Conservation (phyloP, 768 basidiomycete species). For the Amanita jacksonii region DNA sequence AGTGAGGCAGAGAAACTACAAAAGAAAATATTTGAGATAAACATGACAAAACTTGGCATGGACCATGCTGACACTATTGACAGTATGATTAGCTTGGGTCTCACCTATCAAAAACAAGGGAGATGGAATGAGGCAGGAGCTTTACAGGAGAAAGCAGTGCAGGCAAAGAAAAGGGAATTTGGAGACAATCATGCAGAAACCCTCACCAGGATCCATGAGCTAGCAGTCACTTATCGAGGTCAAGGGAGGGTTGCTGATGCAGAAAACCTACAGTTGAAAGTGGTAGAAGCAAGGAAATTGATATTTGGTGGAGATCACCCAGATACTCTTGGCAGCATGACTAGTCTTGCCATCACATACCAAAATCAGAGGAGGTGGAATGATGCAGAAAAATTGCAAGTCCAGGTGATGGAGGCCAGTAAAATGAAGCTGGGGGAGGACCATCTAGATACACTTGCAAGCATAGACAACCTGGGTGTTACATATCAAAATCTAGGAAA, state of each 20-base stretch:
- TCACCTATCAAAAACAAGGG: neutral
- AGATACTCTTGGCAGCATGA: conserved; percentile 1
- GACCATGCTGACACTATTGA: neutral
- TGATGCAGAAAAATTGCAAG: conserved; percentile 1
- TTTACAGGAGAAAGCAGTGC: too few species aligned
- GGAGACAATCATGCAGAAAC: too few species aligned
- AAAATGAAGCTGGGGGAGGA: neutral
- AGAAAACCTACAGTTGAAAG: neutral
- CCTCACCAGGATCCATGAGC: neutral
- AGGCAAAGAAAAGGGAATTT: too few species aligned
- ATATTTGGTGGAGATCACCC: neutral
- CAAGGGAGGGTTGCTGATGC: conserved; percentile 1
- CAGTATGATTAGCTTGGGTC: neutral
- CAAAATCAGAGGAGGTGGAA: neutral
- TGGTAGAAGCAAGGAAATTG: neutral
- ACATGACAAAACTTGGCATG: neutral
- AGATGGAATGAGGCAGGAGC: too few species aligned
- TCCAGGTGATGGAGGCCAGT: neutral
- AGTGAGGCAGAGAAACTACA: conserved; percentile 3
- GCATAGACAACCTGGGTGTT: neutral
- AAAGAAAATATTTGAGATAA: neutral
- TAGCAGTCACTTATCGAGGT: neutral
- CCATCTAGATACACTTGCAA: conserved; percentile 1
- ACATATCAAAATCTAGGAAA: neutral
- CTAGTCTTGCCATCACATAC: conserved; percentile 1